Percentiles rank a stretch among this genome's conserved stretches.
phyloP scores from a whole-genome alignment of 2,329 filamentous ascomycete species.

The Colletotrichum sp. region DNA sequence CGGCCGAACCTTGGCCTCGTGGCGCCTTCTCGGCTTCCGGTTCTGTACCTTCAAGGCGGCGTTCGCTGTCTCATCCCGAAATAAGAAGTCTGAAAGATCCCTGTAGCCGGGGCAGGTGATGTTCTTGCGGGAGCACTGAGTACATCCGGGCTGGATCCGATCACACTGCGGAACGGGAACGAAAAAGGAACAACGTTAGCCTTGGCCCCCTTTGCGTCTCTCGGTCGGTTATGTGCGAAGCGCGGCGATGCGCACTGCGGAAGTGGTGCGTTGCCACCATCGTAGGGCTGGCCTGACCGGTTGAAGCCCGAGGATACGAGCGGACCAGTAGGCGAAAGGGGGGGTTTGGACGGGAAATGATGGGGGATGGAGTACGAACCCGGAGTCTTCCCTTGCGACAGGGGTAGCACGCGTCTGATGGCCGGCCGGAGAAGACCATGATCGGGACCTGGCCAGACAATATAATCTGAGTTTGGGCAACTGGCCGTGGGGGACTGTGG shows the following conservation, averaged over 20 bases:
- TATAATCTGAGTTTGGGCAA: not conserved
- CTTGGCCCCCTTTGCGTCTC: not conserved
- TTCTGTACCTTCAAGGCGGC: slow-evolving; percentile 23
- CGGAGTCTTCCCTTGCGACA: slow-evolving; percentile 29
- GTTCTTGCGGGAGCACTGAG: slow-evolving; percentile 31
- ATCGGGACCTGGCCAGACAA: not conserved
- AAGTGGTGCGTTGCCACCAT: not conserved
- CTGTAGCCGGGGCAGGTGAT: slow-evolving; percentile 28
- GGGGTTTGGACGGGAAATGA: not conserved
- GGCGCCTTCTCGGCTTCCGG: not conserved
- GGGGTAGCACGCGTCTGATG: slow-evolving; percentile 30
- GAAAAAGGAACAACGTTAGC: not conserved
- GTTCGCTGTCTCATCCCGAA: slow-evolving; percentile 29
- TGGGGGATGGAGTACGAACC: slow-evolving; percentile 21
- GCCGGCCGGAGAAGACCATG: slow-evolving; percentile 34
- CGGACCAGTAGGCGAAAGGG: slow-evolving; percentile 2
- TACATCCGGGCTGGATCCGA: slow-evolving; percentile 26
- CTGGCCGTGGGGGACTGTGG: not conserved
- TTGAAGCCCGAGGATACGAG: not conserved
- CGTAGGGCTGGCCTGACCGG: slow-evolving; percentile 4
- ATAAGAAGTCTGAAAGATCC: slow-evolving; percentile 25
- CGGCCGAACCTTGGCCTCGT: not conserved
- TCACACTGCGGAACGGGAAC: slow-evolving; percentile 25
- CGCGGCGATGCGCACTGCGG: not conserved
- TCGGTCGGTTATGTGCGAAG: not conserved